These are phyloP conservation scores for Luffa acutangula DNA, from an alignment of 306 rosid genomes.

Conservation along the genomic window DNA sequence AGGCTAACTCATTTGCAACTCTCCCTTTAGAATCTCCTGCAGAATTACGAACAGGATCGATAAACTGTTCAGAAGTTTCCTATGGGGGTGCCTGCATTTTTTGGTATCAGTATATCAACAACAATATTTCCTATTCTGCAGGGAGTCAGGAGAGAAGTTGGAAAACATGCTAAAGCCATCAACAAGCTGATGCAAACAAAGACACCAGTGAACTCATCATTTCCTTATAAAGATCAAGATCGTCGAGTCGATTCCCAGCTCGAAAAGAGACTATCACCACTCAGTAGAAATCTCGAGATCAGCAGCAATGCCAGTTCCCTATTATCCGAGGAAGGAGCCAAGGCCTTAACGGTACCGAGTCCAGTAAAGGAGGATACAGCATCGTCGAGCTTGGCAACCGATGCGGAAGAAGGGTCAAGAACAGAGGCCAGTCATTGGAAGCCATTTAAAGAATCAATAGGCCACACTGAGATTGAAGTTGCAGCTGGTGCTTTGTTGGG, in stretches of 20 bases:
- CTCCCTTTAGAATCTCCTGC: background rate
- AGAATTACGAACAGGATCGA: background rate
- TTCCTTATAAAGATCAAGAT: conserved; percentile 26
- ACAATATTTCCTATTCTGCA: conserved; percentile 22
- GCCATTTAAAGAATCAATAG: conserved; percentile 3
- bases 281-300: conserved; percentile 18
- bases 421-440: background rate
- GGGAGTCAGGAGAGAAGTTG: conserved; percentile 98
- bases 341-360: background rate
- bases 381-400: background rate
- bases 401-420: background rate
- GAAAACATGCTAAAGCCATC: conserved; percentile 58
- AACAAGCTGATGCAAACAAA: conserved; percentile 34
- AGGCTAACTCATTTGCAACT: too few species aligned
- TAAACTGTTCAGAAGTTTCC: background rate
- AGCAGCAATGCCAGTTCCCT: conserved; percentile 10
- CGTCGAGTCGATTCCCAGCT: conserved; percentile 29
- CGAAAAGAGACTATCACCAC: conserved; percentile 19
- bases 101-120: background rate
- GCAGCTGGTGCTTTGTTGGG: conserved; percentile 10
- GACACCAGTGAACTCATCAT: conserved; percentile 17
- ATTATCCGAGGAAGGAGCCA: conserved; percentile 25
- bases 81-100: background rate
- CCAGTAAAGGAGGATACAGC: background rate
- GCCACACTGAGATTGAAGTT: conserved; percentile 9